These are phyloP conservation scores for Alternaria sp. DNA, from an alignment of 2,329 filamentous ascomycete species.

Conservation along the genomic window DNA sequence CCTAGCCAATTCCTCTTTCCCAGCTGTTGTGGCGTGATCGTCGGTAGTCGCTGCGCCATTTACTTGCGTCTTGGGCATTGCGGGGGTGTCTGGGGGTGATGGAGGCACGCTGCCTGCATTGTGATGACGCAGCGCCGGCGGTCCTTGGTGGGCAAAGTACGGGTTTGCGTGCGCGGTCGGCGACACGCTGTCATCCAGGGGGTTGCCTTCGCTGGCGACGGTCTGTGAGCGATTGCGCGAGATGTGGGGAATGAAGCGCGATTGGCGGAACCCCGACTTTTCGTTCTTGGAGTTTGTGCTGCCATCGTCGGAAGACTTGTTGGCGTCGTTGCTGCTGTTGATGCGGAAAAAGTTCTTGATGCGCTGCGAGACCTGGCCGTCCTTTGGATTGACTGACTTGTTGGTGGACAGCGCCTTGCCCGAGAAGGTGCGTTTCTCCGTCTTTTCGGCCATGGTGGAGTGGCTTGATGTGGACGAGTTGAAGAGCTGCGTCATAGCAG, in stretches of 20 bases:
- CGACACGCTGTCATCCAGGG: slow-evolving; percentile 85
- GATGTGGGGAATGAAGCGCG: slow-evolving; percentile 86
- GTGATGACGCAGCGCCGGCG: slow-evolving; percentile 89
- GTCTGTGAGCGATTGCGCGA: slow-evolving; percentile 88
- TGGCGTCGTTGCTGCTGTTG: slow-evolving; percentile 59
- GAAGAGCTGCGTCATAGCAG: slow-evolving; percentile 53
- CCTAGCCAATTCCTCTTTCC: slow-evolving; percentile 91
- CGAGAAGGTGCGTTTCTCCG: slow-evolving; percentile 58
- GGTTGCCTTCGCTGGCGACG: slow-evolving; percentile 90
- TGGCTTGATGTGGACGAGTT: slow-evolving; percentile 47
- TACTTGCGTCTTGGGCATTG: slow-evolving; percentile 66
- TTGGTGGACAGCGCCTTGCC: slow-evolving; percentile 55
- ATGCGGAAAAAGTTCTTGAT: slow-evolving; percentile 76
- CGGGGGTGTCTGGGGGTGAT: slow-evolving; percentile 89
- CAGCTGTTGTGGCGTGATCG: slow-evolving; percentile 72
- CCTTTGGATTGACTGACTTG: slow-evolving; percentile 56
- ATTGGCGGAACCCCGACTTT: slow-evolving; percentile 79
- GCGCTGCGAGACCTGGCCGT: slow-evolving; percentile 65
- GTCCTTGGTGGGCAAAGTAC: slow-evolving; percentile 96
- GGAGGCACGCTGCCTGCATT: slow-evolving; percentile 93
- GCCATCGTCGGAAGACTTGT: slow-evolving; percentile 50
- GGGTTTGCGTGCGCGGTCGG: slow-evolving; percentile 95
- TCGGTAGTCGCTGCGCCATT: slow-evolving; percentile 70
- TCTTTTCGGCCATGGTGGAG: slow-evolving; percentile 52
- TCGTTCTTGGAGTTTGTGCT: slow-evolving; percentile 61